phyloP scores from a whole-genome alignment of 2,329 filamentous ascomycete genomes.

The Colletotrichum sp. region DNA sequence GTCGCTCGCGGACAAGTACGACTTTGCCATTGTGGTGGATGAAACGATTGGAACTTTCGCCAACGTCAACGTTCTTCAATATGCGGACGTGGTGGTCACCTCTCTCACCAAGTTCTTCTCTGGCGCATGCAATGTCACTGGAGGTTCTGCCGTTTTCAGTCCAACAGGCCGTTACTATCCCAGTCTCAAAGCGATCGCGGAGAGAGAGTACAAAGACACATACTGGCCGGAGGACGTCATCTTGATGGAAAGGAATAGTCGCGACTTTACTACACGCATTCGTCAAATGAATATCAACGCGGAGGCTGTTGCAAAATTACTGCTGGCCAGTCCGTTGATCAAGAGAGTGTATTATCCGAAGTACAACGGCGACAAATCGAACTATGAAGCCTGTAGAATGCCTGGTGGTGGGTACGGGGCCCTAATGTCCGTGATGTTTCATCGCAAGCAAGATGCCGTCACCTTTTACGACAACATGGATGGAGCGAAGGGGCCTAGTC shows the following conservation, averaged over 20 bases:
- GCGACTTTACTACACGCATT: slow-evolving; percentile 85
- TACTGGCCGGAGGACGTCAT: slow-evolving; percentile 94
- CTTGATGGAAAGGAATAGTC: slow-evolving; percentile 94
- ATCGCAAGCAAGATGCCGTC: slow-evolving; percentile 71
- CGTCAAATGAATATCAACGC: slow-evolving; percentile 85
- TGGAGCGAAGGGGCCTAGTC: slow-evolving; percentile 89
- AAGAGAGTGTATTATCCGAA: slow-evolving; percentile 89
- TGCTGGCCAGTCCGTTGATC: slow-evolving; percentile 66
- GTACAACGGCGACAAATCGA: slow-evolving; percentile 67
- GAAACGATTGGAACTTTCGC: slow-evolving; percentile 97
- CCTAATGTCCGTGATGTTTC: slow-evolving; percentile 82
- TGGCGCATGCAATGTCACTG: slow-evolving; percentile 98
- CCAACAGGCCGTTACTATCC: slow-evolving; percentile 72
- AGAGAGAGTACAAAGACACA: slow-evolving; percentile 78
- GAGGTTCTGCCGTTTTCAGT: slow-evolving; percentile 73
- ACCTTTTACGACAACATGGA: slow-evolving; percentile 86
- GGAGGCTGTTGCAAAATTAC: slow-evolving; percentile 77
- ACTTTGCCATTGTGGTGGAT: slow-evolving; percentile 90
- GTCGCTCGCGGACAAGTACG: slow-evolving; percentile 77
- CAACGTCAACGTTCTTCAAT: slow-evolving; percentile 90
- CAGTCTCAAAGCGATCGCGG: slow-evolving; percentile 68
- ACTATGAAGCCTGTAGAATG: slow-evolving; percentile 81
- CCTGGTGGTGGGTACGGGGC: slow-evolving; percentile 86
- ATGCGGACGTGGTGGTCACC: slow-evolving; percentile 90
- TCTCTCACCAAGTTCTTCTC: slow-evolving; percentile 97